Evolutionary conservation across 495 filamentous ascomycete genomes (phyloP).

Genomic region (Geoglossum glabrum): DNA sequence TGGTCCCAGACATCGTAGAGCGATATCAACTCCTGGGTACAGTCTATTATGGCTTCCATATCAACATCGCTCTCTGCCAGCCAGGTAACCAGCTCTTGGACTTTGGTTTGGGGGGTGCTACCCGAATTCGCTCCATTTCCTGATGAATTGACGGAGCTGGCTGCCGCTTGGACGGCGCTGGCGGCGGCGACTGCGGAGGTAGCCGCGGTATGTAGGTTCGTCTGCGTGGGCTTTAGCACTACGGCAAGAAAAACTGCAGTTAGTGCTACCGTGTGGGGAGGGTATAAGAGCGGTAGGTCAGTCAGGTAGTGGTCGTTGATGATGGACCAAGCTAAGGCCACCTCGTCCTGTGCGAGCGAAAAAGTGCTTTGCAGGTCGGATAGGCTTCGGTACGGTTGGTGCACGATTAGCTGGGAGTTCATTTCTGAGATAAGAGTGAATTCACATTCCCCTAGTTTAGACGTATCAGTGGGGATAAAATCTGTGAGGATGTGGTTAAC

Average conservation of each 20-base stretch:
- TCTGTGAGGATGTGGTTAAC: constrained; percentile 25
- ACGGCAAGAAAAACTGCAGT: constrained; percentile 77
- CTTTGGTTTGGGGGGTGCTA: constrained; percentile 28
- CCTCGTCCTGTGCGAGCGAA: constrained; percentile 55
- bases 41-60: constrained; percentile 79
- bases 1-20: constrained; percentile 85
- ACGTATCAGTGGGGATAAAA: constrained; percentile 58
- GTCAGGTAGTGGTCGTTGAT: constrained; percentile 96
- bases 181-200: constrained; percentile 23
- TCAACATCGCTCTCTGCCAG: constrained; percentile 85
- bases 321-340: constrained; percentile 57
- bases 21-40: constrained; percentile 85
- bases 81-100: constrained; percentile 64
- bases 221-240: constrained; percentile 43
- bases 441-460: constrained; percentile 86
- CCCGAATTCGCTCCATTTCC: constrained; percentile 2
- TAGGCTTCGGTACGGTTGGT: constrained; percentile 90
- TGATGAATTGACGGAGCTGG: constrained; percentile 1
- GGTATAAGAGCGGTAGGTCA: constrained; percentile 69
- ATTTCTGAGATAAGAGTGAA: constrained; percentile 91
- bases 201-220: constrained; percentile 21
- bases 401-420: constrained; percentile 82
- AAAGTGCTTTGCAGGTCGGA: constrained; percentile 51
- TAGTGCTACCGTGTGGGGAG: constrained; percentile 78
- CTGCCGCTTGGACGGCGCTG: constrained; percentile 12